Evolutionary conservation across 129 eudicot species (phyloP), one percentile per base, ranked within the genome.

Genomic region (Dittrichia graveolens): DNA sequence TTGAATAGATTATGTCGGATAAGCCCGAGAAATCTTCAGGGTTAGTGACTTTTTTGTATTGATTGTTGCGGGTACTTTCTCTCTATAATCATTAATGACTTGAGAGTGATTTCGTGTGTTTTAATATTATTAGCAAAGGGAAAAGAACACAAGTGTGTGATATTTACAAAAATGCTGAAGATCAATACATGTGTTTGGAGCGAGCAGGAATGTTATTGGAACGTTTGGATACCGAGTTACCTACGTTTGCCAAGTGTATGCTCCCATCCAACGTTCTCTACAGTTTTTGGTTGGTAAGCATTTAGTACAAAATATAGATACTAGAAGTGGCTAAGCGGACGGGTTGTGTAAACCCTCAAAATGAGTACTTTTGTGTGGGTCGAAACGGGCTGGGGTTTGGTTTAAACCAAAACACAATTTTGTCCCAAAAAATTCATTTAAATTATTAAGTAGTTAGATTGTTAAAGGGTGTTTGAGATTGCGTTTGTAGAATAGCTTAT

Each of bases 181-280:
- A 67, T 67, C 72, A 67, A 48, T 67, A 67, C 49, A 67, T 67
- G 72, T 67, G 74, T 53, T 50, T 69, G 49, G 74, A 69, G 49
- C 44, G 74, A 53, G 74, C 74, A 52, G 74, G 62, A 39, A 53
- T 53, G 52, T 39, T 49, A 8, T 8, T 67, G 34, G 73, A 48
- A 7, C 44, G 73, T 7, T 67, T 67, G n/a, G 72, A 35, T 67
- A 37, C 72, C 9, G 8, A 41, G 41, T 57, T 57, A 57, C 63
- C 42, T 0, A 57, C 4, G 15, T 57, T 57, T 57, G 63, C 63
- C 63, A 57, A 57, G 41, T 57, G 63, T 57, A 57, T 57, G 63
- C 63, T 57, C 40, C 15, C 63, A 15, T 24, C 63, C 6, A 57
- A 57, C 16, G 63, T 57, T 57, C 41, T 31, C 63, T 57, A 31